phyloP scores from a whole-genome alignment of 768 basidiomycete species.

The Rhodotorula kratochvilovae region DNA sequence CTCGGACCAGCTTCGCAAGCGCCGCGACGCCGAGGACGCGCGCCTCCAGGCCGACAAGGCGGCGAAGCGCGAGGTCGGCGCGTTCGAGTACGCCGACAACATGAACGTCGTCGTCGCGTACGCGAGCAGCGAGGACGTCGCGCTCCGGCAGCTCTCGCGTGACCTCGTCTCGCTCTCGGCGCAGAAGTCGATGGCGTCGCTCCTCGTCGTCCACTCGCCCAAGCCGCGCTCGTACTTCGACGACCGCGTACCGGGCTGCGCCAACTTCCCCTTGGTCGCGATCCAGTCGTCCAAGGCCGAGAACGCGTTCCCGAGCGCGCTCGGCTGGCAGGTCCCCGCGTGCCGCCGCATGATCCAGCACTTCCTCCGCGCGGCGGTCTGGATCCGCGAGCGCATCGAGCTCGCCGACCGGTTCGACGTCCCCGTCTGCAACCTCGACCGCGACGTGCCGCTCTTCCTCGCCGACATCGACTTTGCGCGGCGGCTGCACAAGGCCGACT shows the following conservation, averaged over 20 bases:
- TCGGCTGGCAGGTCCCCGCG: constrained; percentile 83
- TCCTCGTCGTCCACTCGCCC: constrained; percentile 75
- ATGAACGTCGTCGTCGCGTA: constrained; percentile 58
- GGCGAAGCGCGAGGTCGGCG: constrained; percentile 49
- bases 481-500: constrained; percentile 76
- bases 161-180: constrained; percentile 74
- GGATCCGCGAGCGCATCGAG: constrained; percentile 72
- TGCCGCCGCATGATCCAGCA: constrained; percentile 76
- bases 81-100: constrained; percentile 60
- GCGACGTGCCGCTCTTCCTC: constrained; percentile 79
- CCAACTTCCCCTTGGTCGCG: constrained; percentile 78
- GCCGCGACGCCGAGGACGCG: constrained; percentile 35
- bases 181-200: constrained; percentile 58
- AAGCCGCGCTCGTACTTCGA: constrained; percentile 84
- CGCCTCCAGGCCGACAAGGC: constrained; percentile 54
- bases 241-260: constrained; percentile 61
- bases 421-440: constrained; percentile 75
- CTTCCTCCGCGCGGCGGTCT: constrained; percentile 69
- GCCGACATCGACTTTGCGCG: constrained; percentile 89
- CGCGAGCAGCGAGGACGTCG: constrained; percentile 70
- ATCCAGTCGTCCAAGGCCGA: constrained; percentile 62
- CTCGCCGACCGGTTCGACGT: constrained; percentile 88
- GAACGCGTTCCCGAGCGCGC: constrained; percentile 67
- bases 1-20: constrained; percentile 49
- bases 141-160: constrained; percentile 78